Evolutionary conservation across 345 rosid genomes (phyloP), one percentile per base, ranked within the genome.

Genomic region (Laguncularia racemosa): DNA sequence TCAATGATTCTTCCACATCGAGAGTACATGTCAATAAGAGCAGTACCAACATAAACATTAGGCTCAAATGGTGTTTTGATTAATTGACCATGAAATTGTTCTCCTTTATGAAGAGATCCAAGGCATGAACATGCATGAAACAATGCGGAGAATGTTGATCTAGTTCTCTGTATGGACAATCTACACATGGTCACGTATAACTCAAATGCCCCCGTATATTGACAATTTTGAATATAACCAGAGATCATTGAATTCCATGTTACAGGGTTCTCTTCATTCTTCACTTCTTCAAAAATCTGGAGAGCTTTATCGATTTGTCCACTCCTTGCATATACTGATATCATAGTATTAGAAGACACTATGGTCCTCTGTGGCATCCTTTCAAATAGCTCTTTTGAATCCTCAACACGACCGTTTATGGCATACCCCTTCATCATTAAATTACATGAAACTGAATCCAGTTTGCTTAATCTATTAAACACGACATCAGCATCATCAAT

Each of bases 181-280:
- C 49, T 63, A 43, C 60, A 38, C 85, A 79, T 69, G 17, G 65
- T 65, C 56, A 63, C 20, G 9, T 71, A 81, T 38, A 84, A 48
- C 53, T 49, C 53, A 55, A 84, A 52, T 33, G 84, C 86, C 26
- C 78, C 79, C 55, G 68, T 71, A 50, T 68, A 72, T 47, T 11
- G 63, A 58, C 74, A 60, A 58, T 74, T 74, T 55, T 78, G 80
- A 56, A 76, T 61, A 68, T 68, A 81, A 47, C 71, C 77, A 4
- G 86, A 81, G 26, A 84, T 66, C 82, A 80, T 76, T 3, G 86
- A 73, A 46, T 81, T 84, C 86, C 86, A 84, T 3, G 86, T 78
- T 67, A 78, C 84, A 0, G 81, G 72, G 57, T 81, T 69, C 60
- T 75, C 57, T 69, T 76, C 71, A 16, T 49, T 69, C 60, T 65